Evolutionary conservation across 192 early-diverging fungal genomes (phyloP), one percentile per base, ranked within the genome.

Genomic region (Entomortierella beljakovae): DNA sequence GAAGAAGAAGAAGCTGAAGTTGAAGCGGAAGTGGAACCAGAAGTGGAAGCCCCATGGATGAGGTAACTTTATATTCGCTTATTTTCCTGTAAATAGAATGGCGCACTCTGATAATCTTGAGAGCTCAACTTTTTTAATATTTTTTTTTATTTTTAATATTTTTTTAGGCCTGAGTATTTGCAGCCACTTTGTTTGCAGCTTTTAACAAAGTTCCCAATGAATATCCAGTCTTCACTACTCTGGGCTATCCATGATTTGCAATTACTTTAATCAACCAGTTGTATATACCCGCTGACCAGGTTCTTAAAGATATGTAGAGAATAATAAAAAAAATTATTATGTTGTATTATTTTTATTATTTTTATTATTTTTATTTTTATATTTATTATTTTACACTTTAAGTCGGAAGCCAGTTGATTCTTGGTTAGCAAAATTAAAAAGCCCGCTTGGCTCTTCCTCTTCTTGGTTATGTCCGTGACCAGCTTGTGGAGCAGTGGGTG

Each of bases 401-500:
- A 90, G 65, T 58, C 88, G 58, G 65, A 90, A 90, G 1, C 86
- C 88, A 22, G 82, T 84, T n/a, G 81, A 82, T 65, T 89, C 85
- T 58, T 87, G 81, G 57, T 81, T 80, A 32, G 74, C 85, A 79
- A 87, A 86, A 46, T 89, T 81, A 28, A 83, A 83, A n/a, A 85
- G 72, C 26, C 67, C 71, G 29, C 84, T 71, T 20, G 62, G 65
- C 37, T 82, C 84, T 40, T 84, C 83, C 18, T 88, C 85, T 11
- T 81, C 80, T 31, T 85, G 84, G 28, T 68, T 73, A 46, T 64
- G 71, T 32, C 80, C 89, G 67, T 90, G 88, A 26, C 72, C 81
- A 2, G 81, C 89, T 29, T 87, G 83, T n/a, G 89, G 89, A 8
- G 88, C 89, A 20, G 85, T 84, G 9, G 89, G 89, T 34, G 88